Evolutionary conservation across 2,329 filamentous ascomycete species (phyloP).

Genomic region (Hypoxylon rubiginosum): DNA sequence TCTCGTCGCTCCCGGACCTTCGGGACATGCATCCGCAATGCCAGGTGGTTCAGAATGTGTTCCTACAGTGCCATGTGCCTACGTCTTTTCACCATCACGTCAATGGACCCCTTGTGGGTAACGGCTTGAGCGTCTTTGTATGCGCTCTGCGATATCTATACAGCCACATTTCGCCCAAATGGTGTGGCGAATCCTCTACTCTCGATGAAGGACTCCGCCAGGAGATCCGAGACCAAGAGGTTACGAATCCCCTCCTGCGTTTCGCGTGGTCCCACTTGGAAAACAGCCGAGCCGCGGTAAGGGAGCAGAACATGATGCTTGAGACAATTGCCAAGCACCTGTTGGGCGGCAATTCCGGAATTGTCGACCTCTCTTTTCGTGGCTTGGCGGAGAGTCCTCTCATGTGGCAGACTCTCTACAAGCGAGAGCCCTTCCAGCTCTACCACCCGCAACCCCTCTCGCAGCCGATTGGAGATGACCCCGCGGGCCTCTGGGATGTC

Average conservation of each 20-base stretch:
- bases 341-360: not conserved
- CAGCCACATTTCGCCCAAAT: not conserved
- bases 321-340: not conserved
- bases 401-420: not conserved
- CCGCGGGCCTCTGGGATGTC: not conserved
- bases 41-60: too few species aligned
- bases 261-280: not conserved
- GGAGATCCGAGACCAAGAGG: not conserved
- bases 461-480: not conserved
- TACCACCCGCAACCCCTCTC: not conserved
- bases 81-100: not conserved
- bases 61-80: too few species aligned
- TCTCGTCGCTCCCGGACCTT: not conserved
- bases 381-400: not conserved
- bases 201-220: not conserved
- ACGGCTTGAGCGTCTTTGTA: not conserved
- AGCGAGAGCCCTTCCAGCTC: not conserved
- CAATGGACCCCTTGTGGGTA: not conserved
- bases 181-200: not conserved
- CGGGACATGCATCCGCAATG: not conserved
- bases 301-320: not conserved
- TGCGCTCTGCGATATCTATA: not conserved
- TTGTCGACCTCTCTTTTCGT: not conserved
- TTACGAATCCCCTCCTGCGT: not conserved
- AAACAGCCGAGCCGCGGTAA: not conserved